Evolutionary conservation across 306 rosid genomes (phyloP).

Genomic region (Astragalus membranaceus): DNA sequence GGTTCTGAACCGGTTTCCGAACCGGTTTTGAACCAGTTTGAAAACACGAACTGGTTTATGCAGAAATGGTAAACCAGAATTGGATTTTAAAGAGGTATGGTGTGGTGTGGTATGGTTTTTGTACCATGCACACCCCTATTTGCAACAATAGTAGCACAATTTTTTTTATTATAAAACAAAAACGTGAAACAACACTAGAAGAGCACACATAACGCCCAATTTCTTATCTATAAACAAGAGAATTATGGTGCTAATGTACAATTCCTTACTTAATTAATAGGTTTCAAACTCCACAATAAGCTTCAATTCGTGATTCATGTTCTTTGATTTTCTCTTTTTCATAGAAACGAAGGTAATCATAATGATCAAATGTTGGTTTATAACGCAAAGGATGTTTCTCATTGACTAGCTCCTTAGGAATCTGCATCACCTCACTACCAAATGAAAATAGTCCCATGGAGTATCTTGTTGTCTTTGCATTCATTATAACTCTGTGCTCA

Average conservation of each 20-base stretch:
- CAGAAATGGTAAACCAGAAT: too few relatives aligned
- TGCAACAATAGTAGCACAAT: too few relatives aligned
- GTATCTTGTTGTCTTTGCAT: constrained; percentile 23
- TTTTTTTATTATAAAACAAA: too few relatives aligned
- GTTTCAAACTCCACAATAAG: constrained; percentile 27
- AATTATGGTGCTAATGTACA: neutral
- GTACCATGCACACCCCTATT: too few relatives aligned
- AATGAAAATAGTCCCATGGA: constrained; percentile 32
- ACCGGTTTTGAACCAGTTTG: too few relatives aligned
- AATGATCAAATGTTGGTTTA: constrained; percentile 28
- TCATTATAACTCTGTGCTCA: constrained; percentile 33
- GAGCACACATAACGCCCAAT: neutral
- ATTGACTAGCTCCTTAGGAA: constrained; percentile 22
- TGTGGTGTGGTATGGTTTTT: too few relatives aligned
- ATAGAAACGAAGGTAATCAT: constrained; percentile 24
- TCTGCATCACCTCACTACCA: neutral
- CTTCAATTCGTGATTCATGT: neutral
- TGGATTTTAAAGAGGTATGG: too few relatives aligned
- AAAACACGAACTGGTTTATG: too few relatives aligned
- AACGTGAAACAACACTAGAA: neutral
- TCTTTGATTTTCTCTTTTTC: constrained; percentile 13
- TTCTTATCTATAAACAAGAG: neutral
- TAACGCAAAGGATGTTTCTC: constrained; percentile 30
- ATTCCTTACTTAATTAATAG: neutral
- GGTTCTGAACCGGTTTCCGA: too few relatives aligned